Conservation (phyloP, 192 early-diverging fungal species). For the Backusella australiensis region DNA sequence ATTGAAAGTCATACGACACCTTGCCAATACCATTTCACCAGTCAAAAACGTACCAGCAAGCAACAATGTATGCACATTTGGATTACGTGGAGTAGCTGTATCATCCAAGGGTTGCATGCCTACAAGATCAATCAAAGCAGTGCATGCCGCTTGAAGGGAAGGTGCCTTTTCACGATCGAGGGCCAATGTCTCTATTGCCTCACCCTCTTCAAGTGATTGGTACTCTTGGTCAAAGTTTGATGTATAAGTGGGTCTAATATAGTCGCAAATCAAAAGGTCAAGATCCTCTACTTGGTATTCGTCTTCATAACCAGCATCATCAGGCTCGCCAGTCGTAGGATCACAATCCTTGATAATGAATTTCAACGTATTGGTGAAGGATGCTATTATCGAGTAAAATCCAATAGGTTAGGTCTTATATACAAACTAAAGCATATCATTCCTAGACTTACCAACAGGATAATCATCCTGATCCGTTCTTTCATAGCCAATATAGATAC, state of each 20-base stretch:
- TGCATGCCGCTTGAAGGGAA: constrained; percentile 68
- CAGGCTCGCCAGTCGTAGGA: constrained; percentile 86
- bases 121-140: constrained; percentile 70
- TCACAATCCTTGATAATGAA: constrained; percentile 96
- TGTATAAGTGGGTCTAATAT: constrained; percentile 84
- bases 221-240: constrained; percentile 77
- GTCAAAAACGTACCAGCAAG: constrained; percentile 90
- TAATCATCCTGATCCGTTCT: constrained; percentile 56
- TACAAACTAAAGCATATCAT: background rate
- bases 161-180: constrained; percentile 72
- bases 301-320: constrained; percentile 93
- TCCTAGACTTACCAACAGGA: constrained; percentile 49
- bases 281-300: constrained; percentile 92
- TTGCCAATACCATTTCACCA: constrained; percentile 65
- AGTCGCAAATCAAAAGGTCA: constrained; percentile 83
- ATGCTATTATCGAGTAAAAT: constrained; percentile 38
- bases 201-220: constrained; percentile 69
- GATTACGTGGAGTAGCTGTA: constrained; percentile 63
- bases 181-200: constrained; percentile 86
- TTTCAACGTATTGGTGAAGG: constrained; percentile 85
- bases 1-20: constrained; percentile 88
- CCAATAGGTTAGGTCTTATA: background rate
- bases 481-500: constrained; percentile 87
- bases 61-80: constrained; percentile 80
- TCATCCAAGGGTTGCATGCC: constrained; percentile 87